Evolutionary conservation across 2,329 filamentous ascomycete species (phyloP), one percentile per base, ranked within the genome.

Genomic region (Corynespora cassiicola): DNA sequence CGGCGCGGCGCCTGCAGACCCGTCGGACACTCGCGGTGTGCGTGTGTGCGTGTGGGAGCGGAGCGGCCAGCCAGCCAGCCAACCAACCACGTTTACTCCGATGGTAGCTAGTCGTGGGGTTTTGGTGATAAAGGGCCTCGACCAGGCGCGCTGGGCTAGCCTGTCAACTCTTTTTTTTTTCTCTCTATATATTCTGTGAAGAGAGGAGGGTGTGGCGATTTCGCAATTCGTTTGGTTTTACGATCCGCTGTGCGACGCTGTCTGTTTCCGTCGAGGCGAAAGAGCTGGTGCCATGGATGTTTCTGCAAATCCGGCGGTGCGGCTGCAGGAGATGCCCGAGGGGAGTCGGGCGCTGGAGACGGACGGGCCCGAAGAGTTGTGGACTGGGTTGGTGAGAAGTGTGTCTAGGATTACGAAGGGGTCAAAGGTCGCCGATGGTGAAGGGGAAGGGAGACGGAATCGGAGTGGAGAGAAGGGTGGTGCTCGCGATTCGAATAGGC

Each of bases 291-390:
- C 40, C 3, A 66, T 66, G 61, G 61, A 65, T 45, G 49, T 56
- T 20, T 44, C 47, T 21, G 47, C 59, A 14, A 63, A 61, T 9
- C 51, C 61, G 17, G 47, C 47, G 2, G 58, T 58, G 10, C 53
- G 58, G 20, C 26, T 56, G 31, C 60, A 58, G 24, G 45, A 50
- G 16, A 45, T 55, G 33, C 48, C 56, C 2, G 30, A 32, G 6
- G 32, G 34, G 20, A 34, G 41, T 24, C 41, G 23, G 12, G 26
- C 8, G 11, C n/a, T n/a, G n/a, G 12, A 19, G 7, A 32, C 18
- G 7, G 20, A 29, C 14, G 6, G 6, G 14, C 29, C 14, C 4
- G 30, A 37, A n/a, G 37, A 32, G 23, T 28, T 38, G 8, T 31
- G 11, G 10, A 22, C 14, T 31, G 47, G 52, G 17, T 40, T 63